Conservation (phyloP, 352 stramenopile genomes). For the Globisporangium middletonii region DNA sequence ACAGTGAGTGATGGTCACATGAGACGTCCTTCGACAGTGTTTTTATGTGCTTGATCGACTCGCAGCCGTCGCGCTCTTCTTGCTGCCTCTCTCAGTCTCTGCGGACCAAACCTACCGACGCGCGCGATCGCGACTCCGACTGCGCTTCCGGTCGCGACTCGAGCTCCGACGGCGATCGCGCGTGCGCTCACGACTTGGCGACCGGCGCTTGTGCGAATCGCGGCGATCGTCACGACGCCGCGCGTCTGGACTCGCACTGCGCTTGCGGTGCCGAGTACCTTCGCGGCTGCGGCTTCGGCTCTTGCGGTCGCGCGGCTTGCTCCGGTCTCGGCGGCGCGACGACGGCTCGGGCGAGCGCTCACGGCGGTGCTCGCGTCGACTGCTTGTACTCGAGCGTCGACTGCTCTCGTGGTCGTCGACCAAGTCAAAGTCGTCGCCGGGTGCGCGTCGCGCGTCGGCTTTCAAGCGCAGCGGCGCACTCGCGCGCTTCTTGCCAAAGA, state of each 20-base stretch:
- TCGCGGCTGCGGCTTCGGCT: constrained; percentile 13
- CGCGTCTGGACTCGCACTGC: constrained; percentile 7
- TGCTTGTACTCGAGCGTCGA: background rate
- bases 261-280: background rate
- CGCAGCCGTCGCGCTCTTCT: background rate
- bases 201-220: background rate
- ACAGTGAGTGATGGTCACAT: background rate
- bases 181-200: constrained; percentile 2
- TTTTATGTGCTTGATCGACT: too few relatives aligned
- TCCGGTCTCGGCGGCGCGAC: background rate
- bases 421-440: constrained; percentile 11
- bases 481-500: constrained; percentile 16
- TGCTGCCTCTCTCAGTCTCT: constrained; percentile 3
- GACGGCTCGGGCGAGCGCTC: background rate
- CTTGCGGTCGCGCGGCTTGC: constrained; percentile 4
- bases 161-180: background rate
- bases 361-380: constrained; percentile 2
- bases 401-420: constrained; percentile 3
- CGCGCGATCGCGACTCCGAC: constrained; percentile 17
- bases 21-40: background rate
- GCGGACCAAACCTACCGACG: background rate
- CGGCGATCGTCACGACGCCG: background rate
- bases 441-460: constrained; percentile 9
- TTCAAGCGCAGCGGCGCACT: constrained; percentile 35
- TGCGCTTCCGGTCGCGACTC: constrained; percentile 10